Percentiles rank a stretch among this genome's conserved stretches.
phyloP scores from a whole-genome alignment of 371 early-diverging fungal genomes.

The Thermomucor indicae-seudaticae region DNA sequence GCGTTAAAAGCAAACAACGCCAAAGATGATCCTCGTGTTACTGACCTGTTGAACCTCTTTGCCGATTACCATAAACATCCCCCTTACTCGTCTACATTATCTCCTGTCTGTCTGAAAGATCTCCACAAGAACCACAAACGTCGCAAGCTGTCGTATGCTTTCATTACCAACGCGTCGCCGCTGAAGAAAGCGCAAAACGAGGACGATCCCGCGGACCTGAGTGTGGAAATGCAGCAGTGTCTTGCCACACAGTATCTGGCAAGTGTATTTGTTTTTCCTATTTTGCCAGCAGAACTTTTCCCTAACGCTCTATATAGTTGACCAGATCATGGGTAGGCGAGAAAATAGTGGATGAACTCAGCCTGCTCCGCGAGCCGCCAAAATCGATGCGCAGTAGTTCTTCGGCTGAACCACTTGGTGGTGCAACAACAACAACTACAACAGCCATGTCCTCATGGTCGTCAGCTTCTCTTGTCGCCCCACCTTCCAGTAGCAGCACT shows the following conservation, averaged over 20 bases:
- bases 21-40: conserved; percentile 43
- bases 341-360: conserved; percentile 73
- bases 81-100: conserved; percentile 52
- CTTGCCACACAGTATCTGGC: conserved; percentile 67
- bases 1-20: conserved; percentile 27
- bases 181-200: conserved; percentile 1
- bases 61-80: conserved; percentile 56
- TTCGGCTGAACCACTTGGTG: conserved; percentile 15
- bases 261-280: conserved; percentile 3
- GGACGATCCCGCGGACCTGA: conserved; percentile 21
- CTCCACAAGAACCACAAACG: conserved; percentile 40
- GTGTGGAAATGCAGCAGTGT: conserved; percentile 41
- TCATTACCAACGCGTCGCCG: conserved; percentile 14
- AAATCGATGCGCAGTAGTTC: conserved; percentile 33
- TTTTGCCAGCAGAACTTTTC: conserved; percentile 1
- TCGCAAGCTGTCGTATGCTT: conserved; percentile 41
- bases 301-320: conserved; percentile 48
- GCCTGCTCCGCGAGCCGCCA: conserved; percentile 62
- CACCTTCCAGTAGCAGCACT: neutral
- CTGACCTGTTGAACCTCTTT: conserved; percentile 44
- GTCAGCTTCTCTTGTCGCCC: no score
- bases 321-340: conserved; percentile 58
- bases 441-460: no score
- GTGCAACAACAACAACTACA: conserved; percentile 5
- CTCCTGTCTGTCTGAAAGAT: conserved; percentile 45